A percentile compares a stretch with the other conserved stretches of the same genome.
phyloP scores from a whole-genome alignment of 306 rosid species.

The Fragaria vesca region DNA sequence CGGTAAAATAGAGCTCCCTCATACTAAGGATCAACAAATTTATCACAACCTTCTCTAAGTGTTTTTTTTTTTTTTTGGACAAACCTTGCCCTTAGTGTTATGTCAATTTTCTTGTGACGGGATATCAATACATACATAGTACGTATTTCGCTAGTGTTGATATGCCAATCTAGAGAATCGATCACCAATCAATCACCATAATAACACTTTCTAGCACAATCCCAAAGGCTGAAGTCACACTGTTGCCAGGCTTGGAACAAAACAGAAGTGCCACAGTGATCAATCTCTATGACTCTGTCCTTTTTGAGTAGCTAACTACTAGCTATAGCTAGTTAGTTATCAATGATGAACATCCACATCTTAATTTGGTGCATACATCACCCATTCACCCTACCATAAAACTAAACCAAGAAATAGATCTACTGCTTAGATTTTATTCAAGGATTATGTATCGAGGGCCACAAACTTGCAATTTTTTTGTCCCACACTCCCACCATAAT shows the following conservation, averaged over 20 bases:
- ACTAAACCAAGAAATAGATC: neutral
- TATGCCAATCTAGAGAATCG: neutral
- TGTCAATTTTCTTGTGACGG: too few relatives aligned
- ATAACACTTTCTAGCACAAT: slow-evolving; percentile 15
- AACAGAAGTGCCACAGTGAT: slow-evolving; percentile 16
- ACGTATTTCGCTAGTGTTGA: neutral
- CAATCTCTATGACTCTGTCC: slow-evolving; percentile 15
- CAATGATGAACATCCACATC: slow-evolving; percentile 31
- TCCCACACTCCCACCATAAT: slow-evolving; percentile 16
- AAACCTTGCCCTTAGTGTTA: too few relatives aligned
- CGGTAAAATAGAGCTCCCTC: too few relatives aligned
- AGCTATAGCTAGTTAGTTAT: neutral
- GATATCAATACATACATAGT: too few relatives aligned
- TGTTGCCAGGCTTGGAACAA: slow-evolving; percentile 26
- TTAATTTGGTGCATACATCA: slow-evolving; percentile 5
- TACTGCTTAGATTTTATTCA: slow-evolving; percentile 1
- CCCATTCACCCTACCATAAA: neutral
- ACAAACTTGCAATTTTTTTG: slow-evolving; percentile 10
- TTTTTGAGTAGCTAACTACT: neutral
- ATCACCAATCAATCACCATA: slow-evolving; percentile 5
- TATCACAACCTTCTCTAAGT: too few relatives aligned
- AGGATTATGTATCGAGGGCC: slow-evolving; percentile 29
- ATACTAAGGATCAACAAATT: too few relatives aligned
- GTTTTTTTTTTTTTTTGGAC: too few relatives aligned
- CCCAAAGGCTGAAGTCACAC: neutral